Base-by-base conservation (phyloP, 148 eudicot genomes). In the Camellia sinensis region DNA sequence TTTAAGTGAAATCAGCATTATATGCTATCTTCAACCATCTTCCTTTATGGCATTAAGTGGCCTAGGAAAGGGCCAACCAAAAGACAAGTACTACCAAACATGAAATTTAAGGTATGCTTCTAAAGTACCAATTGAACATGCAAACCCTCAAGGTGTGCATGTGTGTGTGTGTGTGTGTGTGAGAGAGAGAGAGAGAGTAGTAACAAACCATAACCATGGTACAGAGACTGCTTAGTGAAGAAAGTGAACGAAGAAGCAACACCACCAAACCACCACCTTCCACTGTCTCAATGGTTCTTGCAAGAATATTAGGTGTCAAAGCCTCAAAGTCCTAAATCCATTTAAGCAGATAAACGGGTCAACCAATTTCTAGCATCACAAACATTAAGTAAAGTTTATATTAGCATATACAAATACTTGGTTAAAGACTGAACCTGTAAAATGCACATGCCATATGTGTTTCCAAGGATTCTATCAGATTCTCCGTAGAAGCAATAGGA, bases 221-320 rank as follows among this genome's bases (percentile, higher is more conserved):
- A 89, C 76, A 91, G 66, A 95, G 87, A 75, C 95, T 93, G 19
- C 92, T 90, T 59, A 93, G 91, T 40, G 98, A 91, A 73, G 92
- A 84, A 59, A 95, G 85, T 74, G 97, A 89, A 46, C 86, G 93
- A 67, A 95, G 84, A 75, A 95, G 89, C 83, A 95, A 81, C 19
- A 95, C 66, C 82, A 95, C 82, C 77, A 95, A 79, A 73, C 98
- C 98, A 71, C 98, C 98, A 84, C 98, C 97, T 87, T 95, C 94
- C 69, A 95, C 98, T 22, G 98, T 95, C 83, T 95, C 98, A 79
- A 95, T 91, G 46, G 98, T 95, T 83, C 98, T 91, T 75, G 98
- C 98, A 59, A 95, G 86, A 59, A 91, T 92, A 86, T 95, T 95
- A 46, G 97, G 98, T 14, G 96, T 93, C 94, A 95, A 86, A 54